Base-by-base conservation (phyloP, 352 stramenopile genomes). In the Phytophthora tentaculata region DNA sequence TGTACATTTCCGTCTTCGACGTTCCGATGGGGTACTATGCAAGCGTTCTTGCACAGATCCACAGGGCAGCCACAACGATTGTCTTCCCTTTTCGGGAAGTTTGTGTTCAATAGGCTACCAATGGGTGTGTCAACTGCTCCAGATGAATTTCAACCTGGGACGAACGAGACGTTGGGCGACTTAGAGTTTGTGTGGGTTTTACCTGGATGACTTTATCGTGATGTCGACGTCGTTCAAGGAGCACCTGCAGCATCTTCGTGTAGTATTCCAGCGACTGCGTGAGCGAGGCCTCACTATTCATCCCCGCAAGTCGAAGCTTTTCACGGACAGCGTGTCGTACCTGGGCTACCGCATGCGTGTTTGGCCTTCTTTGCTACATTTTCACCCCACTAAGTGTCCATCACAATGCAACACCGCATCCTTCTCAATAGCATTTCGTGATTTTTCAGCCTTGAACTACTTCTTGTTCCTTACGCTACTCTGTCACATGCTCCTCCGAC, bases 181-280 rank as follows among this genome's bases (percentile, higher is more conserved):
- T 20, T 56, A 9, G 24, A 44, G 3, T 55, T 39, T 44, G 5
- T 53, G 44, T 13, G 45, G 41, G 8, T 56, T 39, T 4, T 39
- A 57, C 17, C 23, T 64, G 5, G 47, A 64, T 16, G 29, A 56
- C 20, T 35, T 64, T 2, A 56, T 57, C 24, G 48, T 43, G 29
- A 56, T 57, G 47, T 39, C 47, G 3, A 5, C 29, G 14, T 32
- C 57, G 3, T 56, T 57, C 16, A 23, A 64, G 5, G 32, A 57
- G 28, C 47, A 56, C 29, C 20, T 64, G 2, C 7, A 13, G 8
- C 47, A 57, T 23, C 22, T 57, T 43, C 47, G 47, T 7, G 35
- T 44, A 3, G 57, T 56, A 1, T 49, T 64, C 20, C 26, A 51
- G 20, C 44, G 45, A 3, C 57, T 57, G 7, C 57, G 22, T 10